A percentile compares a stretch with the other conserved stretches of the same genome.
These are phyloP conservation scores for Zopfia rhizophila DNA, from an alignment of 2,329 filamentous ascomycete genomes.

Conservation along the genomic window DNA sequence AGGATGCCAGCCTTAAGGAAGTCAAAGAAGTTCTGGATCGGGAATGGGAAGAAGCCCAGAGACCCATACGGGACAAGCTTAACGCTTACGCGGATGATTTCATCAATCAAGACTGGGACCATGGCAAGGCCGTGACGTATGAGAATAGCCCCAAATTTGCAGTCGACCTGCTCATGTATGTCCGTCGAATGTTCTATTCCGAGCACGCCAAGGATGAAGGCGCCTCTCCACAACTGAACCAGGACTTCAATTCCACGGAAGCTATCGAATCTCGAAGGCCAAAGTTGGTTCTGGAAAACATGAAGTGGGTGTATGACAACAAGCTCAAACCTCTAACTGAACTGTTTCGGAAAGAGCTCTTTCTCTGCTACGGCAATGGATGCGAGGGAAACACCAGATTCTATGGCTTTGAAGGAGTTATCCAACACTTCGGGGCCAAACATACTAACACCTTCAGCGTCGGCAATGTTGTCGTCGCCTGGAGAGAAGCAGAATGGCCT, in stretches of 20 bases:
- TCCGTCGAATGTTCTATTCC: slow-evolving; percentile 73
- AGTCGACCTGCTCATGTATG: slow-evolving; percentile 74
- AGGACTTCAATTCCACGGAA: slow-evolving; percentile 15
- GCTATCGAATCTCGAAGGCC: slow-evolving; percentile 60
- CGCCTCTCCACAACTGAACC: slow-evolving; percentile 35
- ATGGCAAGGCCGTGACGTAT: slow-evolving; percentile 70
- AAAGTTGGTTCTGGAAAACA: slow-evolving; percentile 80
- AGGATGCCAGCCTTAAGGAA: slow-evolving; percentile 61
- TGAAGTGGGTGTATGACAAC: slow-evolving; percentile 85
- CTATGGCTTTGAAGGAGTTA: slow-evolving; percentile 80
- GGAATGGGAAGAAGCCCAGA: slow-evolving; percentile 77
- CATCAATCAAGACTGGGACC: slow-evolving; percentile 72
- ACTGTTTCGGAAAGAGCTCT: slow-evolving; percentile 74
- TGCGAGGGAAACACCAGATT: slow-evolving; percentile 73
- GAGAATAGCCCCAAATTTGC: slow-evolving; percentile 76
- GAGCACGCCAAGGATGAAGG: slow-evolving; percentile 66
- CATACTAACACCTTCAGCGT: slow-evolving; percentile 76
- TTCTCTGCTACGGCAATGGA: slow-evolving; percentile 72
- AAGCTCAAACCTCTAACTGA: slow-evolving; percentile 79
- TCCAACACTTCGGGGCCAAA: slow-evolving; percentile 86
- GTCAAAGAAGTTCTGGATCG: slow-evolving; percentile 70
- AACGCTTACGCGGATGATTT: slow-evolving; percentile 75
- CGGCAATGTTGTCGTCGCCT: slow-evolving; percentile 78
- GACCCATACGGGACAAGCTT: slow-evolving; percentile 72
- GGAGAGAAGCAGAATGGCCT: slow-evolving; percentile 82